A percentile compares a stretch with the other conserved stretches of the same genome.
These are phyloP conservation scores for Ceratobasidium sp. DNA, from an alignment of 1,284 basidiomycete species.

Conservation along the genomic window DNA sequence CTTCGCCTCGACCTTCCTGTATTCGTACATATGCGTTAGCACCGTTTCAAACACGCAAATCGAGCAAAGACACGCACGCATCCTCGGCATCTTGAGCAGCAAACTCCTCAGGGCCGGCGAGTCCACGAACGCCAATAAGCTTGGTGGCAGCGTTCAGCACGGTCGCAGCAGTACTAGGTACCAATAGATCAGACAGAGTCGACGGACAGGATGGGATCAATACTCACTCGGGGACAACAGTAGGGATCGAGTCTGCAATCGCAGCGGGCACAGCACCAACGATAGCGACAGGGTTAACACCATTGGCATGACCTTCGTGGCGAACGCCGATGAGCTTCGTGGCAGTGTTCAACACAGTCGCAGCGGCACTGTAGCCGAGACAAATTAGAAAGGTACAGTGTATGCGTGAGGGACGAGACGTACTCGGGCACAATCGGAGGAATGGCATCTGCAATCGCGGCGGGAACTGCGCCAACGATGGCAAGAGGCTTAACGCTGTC, in stretches of 20 bases:
- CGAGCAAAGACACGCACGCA: conserved; percentile 11
- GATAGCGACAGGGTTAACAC: not conserved
- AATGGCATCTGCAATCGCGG: not conserved
- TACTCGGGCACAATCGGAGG: conserved; percentile 19
- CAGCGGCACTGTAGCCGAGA: not conserved
- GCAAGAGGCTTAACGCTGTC: not conserved
- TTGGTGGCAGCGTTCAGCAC: conserved; percentile 18
- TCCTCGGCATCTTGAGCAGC: conserved; percentile 37
- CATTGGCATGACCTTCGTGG: not conserved
- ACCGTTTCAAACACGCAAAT: not conserved
- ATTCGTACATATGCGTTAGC: not conserved
- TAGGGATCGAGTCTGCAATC: not conserved
- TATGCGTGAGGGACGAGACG: not conserved
- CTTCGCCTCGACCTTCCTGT: conserved; percentile 34
- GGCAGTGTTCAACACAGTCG: not conserved
- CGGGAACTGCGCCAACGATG: not conserved
- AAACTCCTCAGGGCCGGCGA: conserved; percentile 23
- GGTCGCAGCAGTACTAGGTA: not conserved
- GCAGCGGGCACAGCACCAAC: conserved; percentile 9
- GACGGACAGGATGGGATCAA: not conserved
- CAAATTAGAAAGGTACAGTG: not conserved
- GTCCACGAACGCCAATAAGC: conserved; percentile 28
- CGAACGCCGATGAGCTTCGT: not conserved
- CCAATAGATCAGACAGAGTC: not conserved
- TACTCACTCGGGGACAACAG: conserved; percentile 9